Evolutionary conservation across 225 moss, liverwort and hornwort genomes (phyloP).

Genomic region (Bryum argenteum): DNA sequence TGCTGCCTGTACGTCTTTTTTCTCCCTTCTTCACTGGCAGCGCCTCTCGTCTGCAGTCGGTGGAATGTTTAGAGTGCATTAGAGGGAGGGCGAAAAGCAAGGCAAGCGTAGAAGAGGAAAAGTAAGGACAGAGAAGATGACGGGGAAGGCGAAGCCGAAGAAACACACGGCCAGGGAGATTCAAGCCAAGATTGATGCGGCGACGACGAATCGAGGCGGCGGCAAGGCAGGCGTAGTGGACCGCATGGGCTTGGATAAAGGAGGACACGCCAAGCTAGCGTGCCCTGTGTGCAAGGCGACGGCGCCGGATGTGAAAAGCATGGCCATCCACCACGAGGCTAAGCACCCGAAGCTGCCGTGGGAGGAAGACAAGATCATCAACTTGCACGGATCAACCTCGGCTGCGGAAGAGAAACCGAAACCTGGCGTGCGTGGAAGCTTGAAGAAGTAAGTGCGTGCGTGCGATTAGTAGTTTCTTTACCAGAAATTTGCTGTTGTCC

Average conservation of each 20-base stretch:
- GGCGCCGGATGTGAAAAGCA: constrained; percentile 90
- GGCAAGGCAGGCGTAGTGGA: constrained; percentile 98
- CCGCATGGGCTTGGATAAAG: constrained; percentile 91
- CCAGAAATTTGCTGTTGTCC: constrained; percentile 17
- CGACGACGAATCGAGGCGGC: constrained; percentile 95
- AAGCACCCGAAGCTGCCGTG: constrained; percentile 91
- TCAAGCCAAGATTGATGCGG: constrained; percentile 95
- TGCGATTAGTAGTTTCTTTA: constrained; percentile 16
- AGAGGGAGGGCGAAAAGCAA: background rate
- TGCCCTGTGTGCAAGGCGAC: constrained; percentile 90
- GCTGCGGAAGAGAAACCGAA: constrained; percentile 27
- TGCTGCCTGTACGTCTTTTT: background rate
- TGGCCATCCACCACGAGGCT: constrained; percentile 94
- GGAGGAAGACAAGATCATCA: constrained; percentile 87
- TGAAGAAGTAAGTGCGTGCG: constrained; percentile 73
- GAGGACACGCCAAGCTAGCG: constrained; percentile 92
- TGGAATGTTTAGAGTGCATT: background rate
- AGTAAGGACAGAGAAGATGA: constrained; percentile 51
- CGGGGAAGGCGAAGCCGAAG: constrained; percentile 98
- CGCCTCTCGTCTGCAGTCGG: background rate
- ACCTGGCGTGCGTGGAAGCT: constrained; percentile 92
- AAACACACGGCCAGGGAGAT: constrained; percentile 99
- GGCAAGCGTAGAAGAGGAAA: background rate
- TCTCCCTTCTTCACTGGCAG: constrained; percentile 9
- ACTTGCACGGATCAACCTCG: constrained; percentile 56